phyloP scores from a whole-genome alignment of 331 rosid genomes.

The Prunus yedoensis region DNA sequence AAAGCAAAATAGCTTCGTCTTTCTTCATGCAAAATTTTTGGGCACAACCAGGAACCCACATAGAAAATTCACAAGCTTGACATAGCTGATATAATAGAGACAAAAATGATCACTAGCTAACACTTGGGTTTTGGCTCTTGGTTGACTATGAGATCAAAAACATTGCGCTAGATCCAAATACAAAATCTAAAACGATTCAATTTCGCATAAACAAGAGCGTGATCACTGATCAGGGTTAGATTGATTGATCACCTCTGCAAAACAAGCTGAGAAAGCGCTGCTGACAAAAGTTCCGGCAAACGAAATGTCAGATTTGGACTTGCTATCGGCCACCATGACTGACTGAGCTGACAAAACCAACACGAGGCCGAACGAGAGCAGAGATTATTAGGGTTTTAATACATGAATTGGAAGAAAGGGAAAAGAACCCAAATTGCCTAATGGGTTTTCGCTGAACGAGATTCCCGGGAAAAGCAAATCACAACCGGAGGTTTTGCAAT shows the following conservation, averaged over 20 bases:
- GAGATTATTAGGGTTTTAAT: slow-evolving; percentile 1
- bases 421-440: not conserved
- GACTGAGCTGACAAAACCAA: not conserved
- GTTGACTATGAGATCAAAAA: not conserved
- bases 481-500: slow-evolving; percentile 16
- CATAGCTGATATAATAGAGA: not conserved
- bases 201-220: not conserved
- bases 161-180: not conserved
- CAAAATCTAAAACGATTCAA: not conserved
- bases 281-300: slow-evolving; percentile 62
- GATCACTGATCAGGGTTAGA: not conserved
- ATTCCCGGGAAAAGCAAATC: slow-evolving; percentile 30
- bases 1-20: not conserved
- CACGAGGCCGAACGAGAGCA: not conserved
- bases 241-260: slow-evolving; percentile 55
- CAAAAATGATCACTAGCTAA: not conserved
- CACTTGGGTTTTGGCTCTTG: not conserved
- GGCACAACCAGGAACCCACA: slow-evolving; percentile 2
- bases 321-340: slow-evolving; percentile 63
- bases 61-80: not conserved
- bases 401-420: not conserved
- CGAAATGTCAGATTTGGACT: slow-evolving; percentile 62
- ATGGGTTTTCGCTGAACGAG: slow-evolving; percentile 1
- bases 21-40: not conserved
- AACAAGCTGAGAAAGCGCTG: slow-evolving; percentile 77